Conservation (phyloP, 352 stramenopile species). For the Phytophthora foliorum region DNA sequence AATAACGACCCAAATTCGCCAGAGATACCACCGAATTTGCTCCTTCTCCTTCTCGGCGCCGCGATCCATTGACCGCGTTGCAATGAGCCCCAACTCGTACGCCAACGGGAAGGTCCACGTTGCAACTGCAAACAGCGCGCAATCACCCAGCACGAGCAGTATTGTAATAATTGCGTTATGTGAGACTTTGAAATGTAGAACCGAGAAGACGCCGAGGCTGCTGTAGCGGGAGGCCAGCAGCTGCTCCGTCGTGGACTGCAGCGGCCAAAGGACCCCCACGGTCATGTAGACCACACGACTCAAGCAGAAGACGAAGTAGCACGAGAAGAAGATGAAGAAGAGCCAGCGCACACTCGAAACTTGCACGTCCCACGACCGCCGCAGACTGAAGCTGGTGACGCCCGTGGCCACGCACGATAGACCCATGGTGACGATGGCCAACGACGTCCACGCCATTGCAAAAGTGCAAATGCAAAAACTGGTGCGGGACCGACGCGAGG, state of each 20-base stretch:
- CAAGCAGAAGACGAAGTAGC: constrained; percentile 45
- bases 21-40: constrained; percentile 47
- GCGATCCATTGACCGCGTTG: constrained; percentile 57
- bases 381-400: constrained; percentile 50
- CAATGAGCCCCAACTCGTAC: constrained; percentile 55
- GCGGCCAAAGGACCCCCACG: constrained; percentile 33
- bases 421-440: constrained; percentile 39
- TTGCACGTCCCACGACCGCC: constrained; percentile 56
- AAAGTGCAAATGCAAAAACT: constrained; percentile 4
- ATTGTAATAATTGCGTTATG: constrained; percentile 34
- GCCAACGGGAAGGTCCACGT: constrained; percentile 57
- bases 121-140: constrained; percentile 50
- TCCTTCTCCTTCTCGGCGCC: constrained; percentile 51
- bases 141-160: constrained; percentile 48
- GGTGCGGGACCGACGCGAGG: not conserved
- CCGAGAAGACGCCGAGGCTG: constrained; percentile 47
- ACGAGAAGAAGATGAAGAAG: constrained; percentile 69
- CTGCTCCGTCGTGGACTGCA: constrained; percentile 24
- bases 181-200: constrained; percentile 53
- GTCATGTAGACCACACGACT: constrained; percentile 51
- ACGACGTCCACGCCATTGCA: constrained; percentile 40
- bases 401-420: constrained; percentile 50
- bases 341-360: constrained; percentile 69
- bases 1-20: constrained; percentile 44
- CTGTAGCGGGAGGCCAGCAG: constrained; percentile 37